These are phyloP conservation scores for Metschnikowia proteae DNA, from an alignment of 805 yeast species.

Conservation along the genomic window DNA sequence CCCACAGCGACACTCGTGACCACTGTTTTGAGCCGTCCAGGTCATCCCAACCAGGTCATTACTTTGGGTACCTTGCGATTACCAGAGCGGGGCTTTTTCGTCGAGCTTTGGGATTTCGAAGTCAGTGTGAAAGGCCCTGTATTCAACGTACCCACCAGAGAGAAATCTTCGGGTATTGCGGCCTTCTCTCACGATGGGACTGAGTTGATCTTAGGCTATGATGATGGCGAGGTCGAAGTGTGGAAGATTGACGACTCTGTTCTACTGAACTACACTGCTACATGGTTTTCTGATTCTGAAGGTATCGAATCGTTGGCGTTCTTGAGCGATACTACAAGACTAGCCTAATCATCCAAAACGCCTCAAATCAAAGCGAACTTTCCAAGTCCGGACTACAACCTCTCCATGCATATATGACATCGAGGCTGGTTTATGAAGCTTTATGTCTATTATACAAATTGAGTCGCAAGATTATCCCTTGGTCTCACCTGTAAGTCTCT, in stretches of 20 bases:
- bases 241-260: conserved; percentile 14
- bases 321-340: neutral
- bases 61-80: conserved; percentile 12
- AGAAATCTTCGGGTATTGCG: conserved; percentile 8
- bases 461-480: conserved; percentile 36
- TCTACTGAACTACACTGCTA: neutral
- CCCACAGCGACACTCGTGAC: conserved; percentile 14
- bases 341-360: no score
- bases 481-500: conserved; percentile 54
- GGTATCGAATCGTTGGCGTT: conserved; percentile 1
- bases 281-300: neutral
- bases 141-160: conserved; percentile 8
- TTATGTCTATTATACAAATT: conserved; percentile 13
- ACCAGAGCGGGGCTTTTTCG: conserved; percentile 11
- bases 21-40: conserved; percentile 12
- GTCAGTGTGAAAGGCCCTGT: conserved; percentile 11
- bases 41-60: conserved; percentile 11
- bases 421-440: neutral
- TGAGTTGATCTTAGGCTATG: conserved; percentile 12
- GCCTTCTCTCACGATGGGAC: conserved; percentile 13
- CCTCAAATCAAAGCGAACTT: no score
- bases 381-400: no score
- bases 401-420: no score
- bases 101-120: conserved; percentile 19
- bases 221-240: conserved; percentile 13